Evolutionary conservation across 208 protist genomes (phyloP).

Genomic region (Lotmaria passim): DNA sequence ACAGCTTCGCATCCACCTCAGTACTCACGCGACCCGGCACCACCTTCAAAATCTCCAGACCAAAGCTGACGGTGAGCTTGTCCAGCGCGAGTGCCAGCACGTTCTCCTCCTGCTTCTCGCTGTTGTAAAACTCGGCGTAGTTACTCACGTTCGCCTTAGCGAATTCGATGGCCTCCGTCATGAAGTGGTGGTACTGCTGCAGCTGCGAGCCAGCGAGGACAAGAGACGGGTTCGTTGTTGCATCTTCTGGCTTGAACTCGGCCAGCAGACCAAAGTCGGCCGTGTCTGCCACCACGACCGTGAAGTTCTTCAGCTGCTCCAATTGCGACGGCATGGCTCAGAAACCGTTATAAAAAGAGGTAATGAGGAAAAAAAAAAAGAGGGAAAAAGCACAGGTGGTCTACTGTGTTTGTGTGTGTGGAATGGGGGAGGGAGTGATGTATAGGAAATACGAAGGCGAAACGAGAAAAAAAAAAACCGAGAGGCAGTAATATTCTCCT

Average conservation of each 20-base stretch:
- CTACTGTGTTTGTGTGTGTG: too few species aligned
- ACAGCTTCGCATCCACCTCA: conserved; percentile 97
- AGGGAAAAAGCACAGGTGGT: too few species aligned
- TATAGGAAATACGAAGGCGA: too few species aligned
- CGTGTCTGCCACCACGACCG: conserved; percentile 96
- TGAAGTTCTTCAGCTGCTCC: conserved; percentile 73
- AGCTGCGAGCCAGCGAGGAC: conserved; percentile 92
- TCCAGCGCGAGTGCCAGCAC: conserved; percentile 76
- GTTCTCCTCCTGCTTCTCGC: conserved; percentile 41
- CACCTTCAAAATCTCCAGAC: conserved; percentile 97
- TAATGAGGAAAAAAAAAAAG: neutral
- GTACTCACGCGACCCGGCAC: conserved; percentile 97
- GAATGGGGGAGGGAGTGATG: too few species aligned
- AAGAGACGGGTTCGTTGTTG: conserved; percentile 98
- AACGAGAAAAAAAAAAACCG: too few species aligned
- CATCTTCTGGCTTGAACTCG: conserved; percentile 95
- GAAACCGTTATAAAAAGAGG: conserved; percentile 10
- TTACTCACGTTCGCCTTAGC: conserved; percentile 76
- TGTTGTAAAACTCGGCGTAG: conserved; percentile 47
- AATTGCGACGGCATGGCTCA: conserved; percentile 72
- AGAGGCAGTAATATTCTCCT: too few species aligned
- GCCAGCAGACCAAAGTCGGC: conserved; percentile 95
- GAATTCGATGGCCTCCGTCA: conserved; percentile 92
- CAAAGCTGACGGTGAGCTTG: conserved; percentile 97
- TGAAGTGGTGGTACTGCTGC: conserved; percentile 86